Evolutionary conservation across 257 asterid genomes (phyloP).

Genomic region (Apocynum venetum): DNA sequence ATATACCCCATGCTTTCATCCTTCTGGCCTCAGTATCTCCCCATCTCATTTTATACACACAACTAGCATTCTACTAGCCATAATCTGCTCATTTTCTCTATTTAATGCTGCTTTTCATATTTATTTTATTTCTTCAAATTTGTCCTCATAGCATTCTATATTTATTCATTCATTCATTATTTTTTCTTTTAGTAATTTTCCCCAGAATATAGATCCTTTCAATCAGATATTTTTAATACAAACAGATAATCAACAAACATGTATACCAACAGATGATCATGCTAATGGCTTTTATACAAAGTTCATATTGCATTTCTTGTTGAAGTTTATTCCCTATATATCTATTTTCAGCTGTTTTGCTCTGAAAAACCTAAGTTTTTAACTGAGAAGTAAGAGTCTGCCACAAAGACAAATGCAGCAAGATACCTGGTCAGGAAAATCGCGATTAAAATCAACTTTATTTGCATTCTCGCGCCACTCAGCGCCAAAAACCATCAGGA

Average conservation of each 20-base stretch:
- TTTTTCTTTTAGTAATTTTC: neutral
- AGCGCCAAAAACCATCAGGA: conserved; percentile 70
- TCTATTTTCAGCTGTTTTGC: neutral
- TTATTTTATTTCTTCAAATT: neutral
- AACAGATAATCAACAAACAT: neutral
- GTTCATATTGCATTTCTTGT: neutral
- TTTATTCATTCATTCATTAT: neutral
- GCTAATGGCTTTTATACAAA: neutral
- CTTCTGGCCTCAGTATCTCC: neutral
- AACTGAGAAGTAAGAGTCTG: neutral
- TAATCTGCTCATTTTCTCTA: no score
- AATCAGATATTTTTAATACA: neutral
- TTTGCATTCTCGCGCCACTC: conserved; percentile 73
- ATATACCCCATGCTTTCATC: neutral
- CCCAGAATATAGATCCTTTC: neutral
- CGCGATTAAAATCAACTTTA: conserved; percentile 70
- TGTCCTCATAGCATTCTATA: neutral
- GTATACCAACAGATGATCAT: neutral
- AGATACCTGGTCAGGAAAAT: conserved; percentile 86
- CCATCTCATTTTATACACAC: neutral
- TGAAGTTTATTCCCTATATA: neutral
- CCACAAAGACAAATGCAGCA: conserved; percentile 12
- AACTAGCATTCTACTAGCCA: neutral
- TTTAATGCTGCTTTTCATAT: neutral
- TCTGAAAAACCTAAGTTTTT: neutral